phyloP scores from a whole-genome alignment of 116 monocot species.

The Papilionanthe hybrid region DNA sequence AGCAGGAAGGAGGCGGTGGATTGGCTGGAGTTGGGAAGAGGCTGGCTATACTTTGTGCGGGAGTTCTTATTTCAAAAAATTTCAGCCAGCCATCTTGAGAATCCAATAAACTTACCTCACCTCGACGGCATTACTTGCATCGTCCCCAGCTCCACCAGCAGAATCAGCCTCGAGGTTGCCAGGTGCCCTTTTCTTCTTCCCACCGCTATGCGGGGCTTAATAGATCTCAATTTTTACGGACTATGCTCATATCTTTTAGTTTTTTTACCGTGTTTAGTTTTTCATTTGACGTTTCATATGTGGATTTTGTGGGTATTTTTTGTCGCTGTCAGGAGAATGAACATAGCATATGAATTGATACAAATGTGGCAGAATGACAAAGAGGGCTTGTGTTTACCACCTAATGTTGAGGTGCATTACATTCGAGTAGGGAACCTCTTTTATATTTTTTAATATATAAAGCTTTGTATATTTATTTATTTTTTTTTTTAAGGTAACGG shows the following conservation, averaged over 20 bases:
- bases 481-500: conserved; percentile 65
- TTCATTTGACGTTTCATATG: neutral
- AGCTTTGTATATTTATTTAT: neutral
- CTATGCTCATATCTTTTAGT: neutral
- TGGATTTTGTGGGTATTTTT: conserved; percentile 6
- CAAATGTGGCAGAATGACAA: conserved; percentile 71
- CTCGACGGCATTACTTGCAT: conserved; percentile 63
- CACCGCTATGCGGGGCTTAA: neutral
- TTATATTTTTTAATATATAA: neutral
- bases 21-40: conserved; percentile 84
- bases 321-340: conserved; percentile 85
- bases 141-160: conserved; percentile 87
- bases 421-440: neutral
- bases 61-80: conserved; percentile 96
- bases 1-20: conserved; percentile 47
- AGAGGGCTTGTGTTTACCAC: conserved; percentile 33
- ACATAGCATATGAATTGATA: conserved; percentile 72
- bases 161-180: conserved; percentile 83
- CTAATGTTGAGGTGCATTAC: conserved; percentile 74
- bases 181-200: conserved; percentile 28
- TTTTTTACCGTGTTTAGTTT: neutral
- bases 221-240: neutral
- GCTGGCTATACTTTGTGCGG: conserved; percentile 56
- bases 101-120: conserved; percentile 62
- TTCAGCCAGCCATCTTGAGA: conserved; percentile 77